Percentiles rank a stretch among this genome's conserved stretches.
phyloP scores from a whole-genome alignment of 257 asterid species.

The Misopates orontium region DNA sequence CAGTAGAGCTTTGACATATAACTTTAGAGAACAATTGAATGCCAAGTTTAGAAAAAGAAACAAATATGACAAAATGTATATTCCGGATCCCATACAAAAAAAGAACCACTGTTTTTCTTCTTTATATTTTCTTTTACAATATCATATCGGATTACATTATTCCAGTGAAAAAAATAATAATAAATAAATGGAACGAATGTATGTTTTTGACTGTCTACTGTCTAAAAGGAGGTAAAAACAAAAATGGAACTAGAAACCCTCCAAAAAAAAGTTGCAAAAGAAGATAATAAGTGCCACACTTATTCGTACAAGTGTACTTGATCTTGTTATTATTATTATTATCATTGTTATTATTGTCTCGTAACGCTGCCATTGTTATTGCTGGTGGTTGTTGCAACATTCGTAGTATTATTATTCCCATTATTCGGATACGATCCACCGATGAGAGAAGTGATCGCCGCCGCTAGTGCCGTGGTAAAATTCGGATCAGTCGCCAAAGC shows the following conservation, averaged over 20 bases:
- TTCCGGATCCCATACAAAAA: background rate
- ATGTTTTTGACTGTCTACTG: background rate
- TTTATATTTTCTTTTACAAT: slow-evolving; percentile 20
- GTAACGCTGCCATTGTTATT: slow-evolving; percentile 40
- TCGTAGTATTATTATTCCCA: slow-evolving; percentile 25
- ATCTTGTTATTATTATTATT: slow-evolving; percentile 41
- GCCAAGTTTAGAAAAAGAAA: no score
- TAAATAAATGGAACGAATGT: background rate
- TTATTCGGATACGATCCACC: slow-evolving; percentile 45
- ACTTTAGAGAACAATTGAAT: no score
- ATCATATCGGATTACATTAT: slow-evolving; percentile 29
- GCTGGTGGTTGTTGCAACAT: slow-evolving; percentile 7
- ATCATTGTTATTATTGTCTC: slow-evolving; percentile 40
- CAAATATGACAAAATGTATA: no score
- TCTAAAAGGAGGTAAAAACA: slow-evolving; percentile 10
- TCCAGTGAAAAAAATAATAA: slow-evolving; percentile 12
- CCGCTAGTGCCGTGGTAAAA: slow-evolving; percentile 74
- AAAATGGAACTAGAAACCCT: slow-evolving; percentile 14
- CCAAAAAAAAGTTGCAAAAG: background rate
- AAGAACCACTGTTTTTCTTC: background rate
- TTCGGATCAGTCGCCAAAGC: slow-evolving; percentile 77
- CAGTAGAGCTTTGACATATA: no score
- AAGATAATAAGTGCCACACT: background rate
- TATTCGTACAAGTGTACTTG: slow-evolving; percentile 34
- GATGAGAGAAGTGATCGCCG: slow-evolving; percentile 66